Evolutionary conservation across 2,329 filamentous ascomycete genomes (phyloP).

Genomic region (Xylaria sp.): DNA sequence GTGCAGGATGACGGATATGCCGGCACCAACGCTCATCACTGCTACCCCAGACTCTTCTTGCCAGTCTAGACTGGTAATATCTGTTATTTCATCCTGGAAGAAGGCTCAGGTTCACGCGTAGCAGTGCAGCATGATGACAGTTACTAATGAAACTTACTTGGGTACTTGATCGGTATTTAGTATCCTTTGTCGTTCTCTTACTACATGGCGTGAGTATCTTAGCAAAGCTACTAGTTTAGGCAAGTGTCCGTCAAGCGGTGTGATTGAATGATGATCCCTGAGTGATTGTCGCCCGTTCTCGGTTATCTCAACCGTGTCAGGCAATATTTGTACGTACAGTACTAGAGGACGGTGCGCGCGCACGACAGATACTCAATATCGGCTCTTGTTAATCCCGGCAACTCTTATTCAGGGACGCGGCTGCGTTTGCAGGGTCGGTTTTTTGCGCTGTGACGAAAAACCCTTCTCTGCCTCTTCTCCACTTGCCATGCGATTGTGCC

Average conservation of each 20-base stretch:
- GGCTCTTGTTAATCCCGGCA: conserved; percentile 7
- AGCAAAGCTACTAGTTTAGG: not conserved
- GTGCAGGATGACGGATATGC: conserved; percentile 22
- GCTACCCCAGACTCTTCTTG: conserved; percentile 15
- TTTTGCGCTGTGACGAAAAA: conserved; percentile 6
- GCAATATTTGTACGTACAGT: not conserved
- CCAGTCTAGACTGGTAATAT: not conserved
- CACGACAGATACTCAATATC: not conserved
- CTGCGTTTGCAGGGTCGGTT: conserved; percentile 12
- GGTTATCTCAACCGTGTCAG: conserved; percentile 25
- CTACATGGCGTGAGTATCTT: no score
- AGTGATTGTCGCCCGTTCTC: conserved; percentile 17
- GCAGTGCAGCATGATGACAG: not conserved
- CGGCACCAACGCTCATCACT: conserved; percentile 7
- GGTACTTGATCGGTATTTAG: not conserved
- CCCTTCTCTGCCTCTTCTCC: conserved; percentile 13
- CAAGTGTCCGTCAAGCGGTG: conserved; percentile 19
- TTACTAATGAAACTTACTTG: no score
- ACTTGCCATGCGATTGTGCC: conserved; percentile 23
- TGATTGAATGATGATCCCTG: conserved; percentile 15
- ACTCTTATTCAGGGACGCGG: conserved; percentile 12
- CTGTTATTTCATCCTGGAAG: not conserved
- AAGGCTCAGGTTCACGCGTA: not conserved
- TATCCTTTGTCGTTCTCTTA: not conserved
- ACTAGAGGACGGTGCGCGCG: not conserved